Conservation (phyloP, 768 basidiomycete species). For the Panellus pusillus region DNA sequence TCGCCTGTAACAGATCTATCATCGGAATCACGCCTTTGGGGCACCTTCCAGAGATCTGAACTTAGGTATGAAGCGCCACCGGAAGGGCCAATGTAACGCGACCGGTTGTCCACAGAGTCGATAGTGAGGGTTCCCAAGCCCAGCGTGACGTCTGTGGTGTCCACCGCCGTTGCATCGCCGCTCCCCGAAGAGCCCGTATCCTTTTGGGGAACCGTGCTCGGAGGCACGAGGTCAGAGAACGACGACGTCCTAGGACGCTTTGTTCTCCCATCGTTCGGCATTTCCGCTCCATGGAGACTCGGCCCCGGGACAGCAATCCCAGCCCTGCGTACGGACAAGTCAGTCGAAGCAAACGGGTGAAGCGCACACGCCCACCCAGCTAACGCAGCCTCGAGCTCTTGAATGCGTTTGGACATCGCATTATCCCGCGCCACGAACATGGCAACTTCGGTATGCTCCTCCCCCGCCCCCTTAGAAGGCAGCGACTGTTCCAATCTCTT, state of each 20-base stretch:
- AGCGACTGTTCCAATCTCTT: slow-evolving; percentile 27
- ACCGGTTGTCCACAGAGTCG: slow-evolving; percentile 24
- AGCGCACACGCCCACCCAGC: slow-evolving; percentile 2
- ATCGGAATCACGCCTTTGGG: neutral
- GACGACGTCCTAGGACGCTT: slow-evolving; percentile 20
- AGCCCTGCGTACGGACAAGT: neutral
- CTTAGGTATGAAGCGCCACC: slow-evolving; percentile 26
- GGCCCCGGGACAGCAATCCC: slow-evolving; percentile 12
- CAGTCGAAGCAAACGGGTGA: neutral
- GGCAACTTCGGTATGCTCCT: slow-evolving; percentile 22
- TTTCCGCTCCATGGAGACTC: neutral
- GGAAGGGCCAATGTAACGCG: slow-evolving; percentile 25
- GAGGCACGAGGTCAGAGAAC: neutral
- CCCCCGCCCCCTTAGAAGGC: slow-evolving; percentile 15
- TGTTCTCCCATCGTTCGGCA: slow-evolving; percentile 11
- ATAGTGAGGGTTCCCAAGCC: slow-evolving; percentile 27
- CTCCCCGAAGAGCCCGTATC: neutral
- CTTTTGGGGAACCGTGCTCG: neutral
- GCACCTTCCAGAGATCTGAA: slow-evolving; percentile 22
- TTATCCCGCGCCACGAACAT: slow-evolving; percentile 27
- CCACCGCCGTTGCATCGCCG: slow-evolving; percentile 4
- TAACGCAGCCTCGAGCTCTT: slow-evolving; percentile 26
- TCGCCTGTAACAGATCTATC: neutral
- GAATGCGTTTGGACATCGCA: slow-evolving; percentile 27
- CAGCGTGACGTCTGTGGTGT: slow-evolving; percentile 21